Conservation (phyloP, 2,329 filamentous ascomycete species). For the Botryotinia globosa region DNA sequence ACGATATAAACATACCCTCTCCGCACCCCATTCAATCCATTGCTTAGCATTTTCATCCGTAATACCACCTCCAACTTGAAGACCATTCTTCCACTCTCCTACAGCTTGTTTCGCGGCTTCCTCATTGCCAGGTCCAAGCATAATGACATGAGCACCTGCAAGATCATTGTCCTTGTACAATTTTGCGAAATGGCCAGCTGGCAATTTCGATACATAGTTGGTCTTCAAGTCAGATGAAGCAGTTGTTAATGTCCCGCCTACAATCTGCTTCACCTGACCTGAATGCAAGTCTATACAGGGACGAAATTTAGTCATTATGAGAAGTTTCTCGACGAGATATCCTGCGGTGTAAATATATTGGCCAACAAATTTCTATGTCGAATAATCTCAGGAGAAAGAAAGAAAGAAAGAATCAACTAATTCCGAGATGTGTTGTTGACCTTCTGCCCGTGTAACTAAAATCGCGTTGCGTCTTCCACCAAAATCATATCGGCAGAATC, state of each 20-base stretch:
- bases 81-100: constrained; percentile 69
- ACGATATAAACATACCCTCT: constrained; percentile 61
- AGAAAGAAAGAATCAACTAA: not conserved
- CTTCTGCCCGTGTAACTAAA: not conserved
- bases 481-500: constrained; percentile 15
- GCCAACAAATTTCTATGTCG: not conserved
- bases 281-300: constrained; percentile 97
- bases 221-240: constrained; percentile 69
- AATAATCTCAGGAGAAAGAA: not conserved
- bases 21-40: constrained; percentile 86
- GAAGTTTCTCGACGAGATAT: not conserved
- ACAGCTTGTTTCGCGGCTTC: constrained; percentile 76
- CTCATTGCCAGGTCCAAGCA: constrained; percentile 87
- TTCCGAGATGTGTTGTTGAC: not conserved
- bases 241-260: constrained; percentile 84
- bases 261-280: constrained; percentile 98
- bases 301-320: constrained; percentile 82
- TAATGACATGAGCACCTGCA: constrained; percentile 87
- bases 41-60: constrained; percentile 76
- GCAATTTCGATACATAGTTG: constrained; percentile 85
- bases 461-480: not conserved
- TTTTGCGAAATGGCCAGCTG: constrained; percentile 74
- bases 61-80: constrained; percentile 95
- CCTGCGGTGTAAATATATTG: not conserved
- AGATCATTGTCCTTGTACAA: constrained; percentile 76